Conservation (phyloP, 2,329 filamentous ascomycete species). For the Polychaeton citri region DNA sequence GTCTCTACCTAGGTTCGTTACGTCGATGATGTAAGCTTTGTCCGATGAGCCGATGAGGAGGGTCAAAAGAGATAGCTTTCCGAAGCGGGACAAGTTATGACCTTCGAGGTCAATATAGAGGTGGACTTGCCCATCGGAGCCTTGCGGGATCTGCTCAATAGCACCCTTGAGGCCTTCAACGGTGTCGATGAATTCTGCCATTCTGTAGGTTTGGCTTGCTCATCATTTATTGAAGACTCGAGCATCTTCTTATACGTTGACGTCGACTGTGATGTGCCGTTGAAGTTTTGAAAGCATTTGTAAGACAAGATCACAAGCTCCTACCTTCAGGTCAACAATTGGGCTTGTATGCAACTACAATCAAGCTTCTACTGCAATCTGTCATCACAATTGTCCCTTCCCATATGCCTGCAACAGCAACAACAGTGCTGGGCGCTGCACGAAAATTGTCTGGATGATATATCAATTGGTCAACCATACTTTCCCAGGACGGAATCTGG, state of each 20-base stretch:
- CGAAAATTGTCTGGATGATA: background rate
- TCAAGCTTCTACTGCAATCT: too few species aligned
- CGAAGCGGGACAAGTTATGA: constrained; percentile 28
- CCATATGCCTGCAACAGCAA: background rate
- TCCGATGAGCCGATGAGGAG: constrained; percentile 22
- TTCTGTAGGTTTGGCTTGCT: too few species aligned
- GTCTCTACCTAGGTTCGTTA: constrained; percentile 22
- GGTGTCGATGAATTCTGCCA: background rate
- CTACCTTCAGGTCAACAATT: too few species aligned
- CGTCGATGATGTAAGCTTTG: constrained; percentile 32
- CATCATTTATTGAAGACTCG: too few species aligned
- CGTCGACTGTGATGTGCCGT: background rate
- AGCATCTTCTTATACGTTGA: too few species aligned
- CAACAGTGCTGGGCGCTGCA: background rate
- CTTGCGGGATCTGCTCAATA: background rate
- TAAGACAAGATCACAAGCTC: background rate
- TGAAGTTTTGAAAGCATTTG: background rate
- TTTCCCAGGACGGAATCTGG: background rate
- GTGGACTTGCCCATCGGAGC: background rate
- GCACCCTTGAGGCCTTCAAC: background rate
- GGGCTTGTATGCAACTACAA: too few species aligned
- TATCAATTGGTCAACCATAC: background rate
- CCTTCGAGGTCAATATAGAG: constrained; percentile 40
- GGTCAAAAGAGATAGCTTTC: constrained; percentile 33
- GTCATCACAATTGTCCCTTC: too few species aligned